Evolutionary conservation across 108 stramenopile species (phyloP).

Genomic region (Nannochloropsis gaditana): DNA sequence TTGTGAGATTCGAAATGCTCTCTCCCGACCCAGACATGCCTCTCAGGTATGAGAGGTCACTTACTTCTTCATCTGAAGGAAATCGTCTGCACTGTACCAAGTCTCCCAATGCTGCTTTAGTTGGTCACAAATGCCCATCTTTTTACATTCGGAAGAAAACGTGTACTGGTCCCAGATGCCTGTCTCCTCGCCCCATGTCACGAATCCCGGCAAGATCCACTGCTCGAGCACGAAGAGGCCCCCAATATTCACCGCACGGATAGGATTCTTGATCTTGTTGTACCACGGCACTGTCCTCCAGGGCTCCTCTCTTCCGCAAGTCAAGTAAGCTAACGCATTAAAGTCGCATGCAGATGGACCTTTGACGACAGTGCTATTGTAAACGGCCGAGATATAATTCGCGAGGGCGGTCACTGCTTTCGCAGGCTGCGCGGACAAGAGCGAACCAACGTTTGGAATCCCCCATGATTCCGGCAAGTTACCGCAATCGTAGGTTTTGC

Average conservation of each 20-base stretch:
- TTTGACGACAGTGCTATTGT: conserved; percentile 44
- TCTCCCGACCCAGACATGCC: too few species aligned
- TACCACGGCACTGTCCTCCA: conserved; percentile 49
- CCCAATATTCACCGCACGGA: conserved; percentile 50
- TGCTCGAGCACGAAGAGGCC: conserved; percentile 52
- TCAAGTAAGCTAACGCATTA: conserved; percentile 41
- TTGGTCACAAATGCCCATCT: conserved; percentile 41
- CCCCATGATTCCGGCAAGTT: conserved; percentile 43
- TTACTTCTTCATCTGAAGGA: neutral
- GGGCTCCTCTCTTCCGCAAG: conserved; percentile 51
- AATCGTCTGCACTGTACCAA: conserved; percentile 36
- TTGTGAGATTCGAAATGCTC: too few species aligned
- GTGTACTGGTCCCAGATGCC: conserved; percentile 50
- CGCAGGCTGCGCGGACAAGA: conserved; percentile 28
- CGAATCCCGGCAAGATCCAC: conserved; percentile 45
- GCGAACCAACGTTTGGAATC: conserved; percentile 25
- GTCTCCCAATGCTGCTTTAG: conserved; percentile 51
- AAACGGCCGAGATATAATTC: conserved; percentile 34
- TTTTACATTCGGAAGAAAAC: conserved; percentile 37
- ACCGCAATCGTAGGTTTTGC: conserved; percentile 59
- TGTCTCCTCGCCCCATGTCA: conserved; percentile 39
- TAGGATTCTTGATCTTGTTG: conserved; percentile 44
- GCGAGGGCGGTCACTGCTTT: conserved; percentile 31
- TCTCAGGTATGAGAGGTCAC: neutral
- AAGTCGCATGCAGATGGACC: conserved; percentile 43